phyloP scores from a whole-genome alignment of 805 yeast species.

The Sungouiozyma intestinalis region DNA sequence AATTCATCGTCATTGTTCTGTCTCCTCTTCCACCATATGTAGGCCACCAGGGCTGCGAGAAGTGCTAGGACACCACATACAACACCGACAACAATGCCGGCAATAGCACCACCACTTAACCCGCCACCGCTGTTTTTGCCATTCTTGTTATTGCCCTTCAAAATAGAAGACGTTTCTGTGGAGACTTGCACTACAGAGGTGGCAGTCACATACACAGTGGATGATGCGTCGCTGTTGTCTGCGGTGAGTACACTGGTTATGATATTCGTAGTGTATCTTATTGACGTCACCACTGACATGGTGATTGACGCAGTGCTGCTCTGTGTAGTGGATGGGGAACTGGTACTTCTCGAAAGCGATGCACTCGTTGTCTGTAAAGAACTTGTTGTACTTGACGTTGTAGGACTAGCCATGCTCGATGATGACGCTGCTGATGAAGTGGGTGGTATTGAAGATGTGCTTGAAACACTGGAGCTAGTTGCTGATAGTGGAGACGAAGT shows the following conservation, averaged over 20 bases:
- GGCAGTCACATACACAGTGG: slow-evolving; percentile 20
- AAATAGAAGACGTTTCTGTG: slow-evolving; percentile 4
- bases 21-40: slow-evolving; percentile 35
- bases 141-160: slow-evolving; percentile 2
- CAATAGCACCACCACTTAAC: slow-evolving; percentile 41
- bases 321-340: slow-evolving; percentile 8
- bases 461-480: not conserved
- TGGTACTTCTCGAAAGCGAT: slow-evolving; percentile 4
- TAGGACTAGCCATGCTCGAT: slow-evolving; percentile 2
- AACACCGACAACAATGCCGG: slow-evolving; percentile 50
- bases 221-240: slow-evolving; percentile 9
- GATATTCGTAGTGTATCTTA: slow-evolving; percentile 17
- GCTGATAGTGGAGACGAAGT: not conserved
- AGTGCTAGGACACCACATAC: slow-evolving; percentile 34
- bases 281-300: slow-evolving; percentile 11
- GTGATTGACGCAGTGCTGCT: slow-evolving; percentile 9
- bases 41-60: slow-evolving; percentile 31
- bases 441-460: not conserved
- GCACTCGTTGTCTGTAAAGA: slow-evolving; percentile 4
- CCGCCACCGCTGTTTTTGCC: slow-evolving; percentile 2
- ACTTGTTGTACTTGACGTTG: slow-evolving; percentile 3
- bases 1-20: slow-evolving; percentile 26
- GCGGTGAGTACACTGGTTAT: slow-evolving; percentile 20
- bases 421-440: slow-evolving; percentile 8
- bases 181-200: slow-evolving; percentile 18